phyloP scores from a whole-genome alignment of 257 asterid genomes.

The Ehretia macrophylla region DNA sequence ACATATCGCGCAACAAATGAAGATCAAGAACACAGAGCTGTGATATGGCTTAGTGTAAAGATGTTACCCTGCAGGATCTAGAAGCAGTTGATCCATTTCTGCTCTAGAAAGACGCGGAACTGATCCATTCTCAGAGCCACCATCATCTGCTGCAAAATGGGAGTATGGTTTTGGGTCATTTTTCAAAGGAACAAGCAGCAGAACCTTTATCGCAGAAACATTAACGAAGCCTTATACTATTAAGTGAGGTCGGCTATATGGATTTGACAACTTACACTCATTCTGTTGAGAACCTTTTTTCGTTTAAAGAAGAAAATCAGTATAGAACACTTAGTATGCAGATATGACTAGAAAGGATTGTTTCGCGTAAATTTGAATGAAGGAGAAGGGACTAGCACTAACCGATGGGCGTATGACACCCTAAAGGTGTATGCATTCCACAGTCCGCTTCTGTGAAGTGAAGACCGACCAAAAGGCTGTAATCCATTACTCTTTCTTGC shows the following conservation, averaged over 20 bases:
- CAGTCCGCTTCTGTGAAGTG: conserved; percentile 32
- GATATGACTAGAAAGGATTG: no score
- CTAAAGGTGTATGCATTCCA: conserved; percentile 19
- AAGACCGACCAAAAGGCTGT: conserved; percentile 42
- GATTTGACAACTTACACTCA: no score
- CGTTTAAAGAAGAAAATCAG: no score
- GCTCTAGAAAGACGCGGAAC: conserved; percentile 64
- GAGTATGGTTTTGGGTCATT: no score
- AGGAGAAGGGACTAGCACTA: background rate
- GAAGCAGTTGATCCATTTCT: conserved; percentile 71
- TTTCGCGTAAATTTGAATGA: background rate
- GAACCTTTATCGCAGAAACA: no score
- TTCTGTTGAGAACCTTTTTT: no score
- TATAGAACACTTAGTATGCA: no score
- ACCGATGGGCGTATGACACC: conserved; percentile 33
- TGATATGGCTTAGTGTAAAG: background rate
- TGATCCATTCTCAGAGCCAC: conserved; percentile 49
- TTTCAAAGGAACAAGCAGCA: no score
- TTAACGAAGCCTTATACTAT: no score
- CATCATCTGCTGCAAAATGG: conserved; percentile 39
- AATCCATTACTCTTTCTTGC: conserved; percentile 45
- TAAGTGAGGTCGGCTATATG: no score
- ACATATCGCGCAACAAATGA: no score
- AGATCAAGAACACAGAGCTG: no score
- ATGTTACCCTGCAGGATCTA: conserved; percentile 74